Evolutionary conservation across 1,284 basidiomycete genomes (phyloP).

Genomic region (Anthracocystis setariae): DNA sequence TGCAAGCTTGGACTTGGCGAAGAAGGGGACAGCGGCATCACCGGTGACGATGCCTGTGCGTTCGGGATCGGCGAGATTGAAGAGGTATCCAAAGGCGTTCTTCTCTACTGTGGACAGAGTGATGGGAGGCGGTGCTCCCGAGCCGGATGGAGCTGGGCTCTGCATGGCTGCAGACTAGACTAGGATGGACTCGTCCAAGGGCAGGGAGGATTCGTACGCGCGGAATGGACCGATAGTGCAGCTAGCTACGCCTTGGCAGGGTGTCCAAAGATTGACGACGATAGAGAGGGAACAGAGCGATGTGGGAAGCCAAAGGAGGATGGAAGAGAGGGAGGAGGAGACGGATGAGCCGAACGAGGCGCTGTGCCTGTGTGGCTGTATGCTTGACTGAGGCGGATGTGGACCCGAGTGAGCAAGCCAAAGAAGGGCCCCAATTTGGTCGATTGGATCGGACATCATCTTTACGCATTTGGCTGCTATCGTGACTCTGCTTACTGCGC

Average conservation of each 20-base stretch:
- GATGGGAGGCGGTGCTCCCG: constrained; percentile 32
- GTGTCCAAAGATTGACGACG: neutral
- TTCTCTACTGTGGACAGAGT: constrained; percentile 55
- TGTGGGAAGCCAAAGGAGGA: neutral
- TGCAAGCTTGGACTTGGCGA: constrained; percentile 62
- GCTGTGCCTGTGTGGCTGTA: neutral
- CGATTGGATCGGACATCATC: constrained; percentile 2
- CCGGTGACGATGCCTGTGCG: constrained; percentile 63
- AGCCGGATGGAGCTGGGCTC: constrained; percentile 45
- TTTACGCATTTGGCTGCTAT: no score
- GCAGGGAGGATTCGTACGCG: no score
- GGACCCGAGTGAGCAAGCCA: neutral
- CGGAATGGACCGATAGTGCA: no score
- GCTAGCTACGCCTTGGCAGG: no score
- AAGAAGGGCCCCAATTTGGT: neutral
- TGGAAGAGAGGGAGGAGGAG: neutral
- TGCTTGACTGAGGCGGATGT: neutral
- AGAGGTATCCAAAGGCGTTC: constrained; percentile 61
- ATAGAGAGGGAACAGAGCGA: neutral
- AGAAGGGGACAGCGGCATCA: constrained; percentile 64
- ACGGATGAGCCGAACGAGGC: neutral
- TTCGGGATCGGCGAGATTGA: constrained; percentile 60
- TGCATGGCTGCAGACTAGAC: constrained; percentile 38
- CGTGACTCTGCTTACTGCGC: neutral
- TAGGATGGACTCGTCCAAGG: neutral